A percentile compares a stretch with the other conserved stretches of the same genome.
Conservation (phyloP, 2,329 filamentous ascomycete species). For the Hypoxylon sp. region DNA sequence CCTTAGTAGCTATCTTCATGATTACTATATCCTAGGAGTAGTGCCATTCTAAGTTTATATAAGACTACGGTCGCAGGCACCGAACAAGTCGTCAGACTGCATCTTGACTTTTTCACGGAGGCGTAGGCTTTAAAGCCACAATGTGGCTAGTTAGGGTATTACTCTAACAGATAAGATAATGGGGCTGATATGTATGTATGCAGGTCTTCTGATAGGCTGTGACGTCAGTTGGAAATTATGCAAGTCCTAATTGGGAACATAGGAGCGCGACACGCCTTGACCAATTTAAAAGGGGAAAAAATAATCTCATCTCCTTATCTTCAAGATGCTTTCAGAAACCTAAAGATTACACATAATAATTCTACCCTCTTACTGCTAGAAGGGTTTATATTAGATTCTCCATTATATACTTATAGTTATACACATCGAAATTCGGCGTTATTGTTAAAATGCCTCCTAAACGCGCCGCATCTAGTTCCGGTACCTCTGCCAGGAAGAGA, state of each 20-base stretch:
- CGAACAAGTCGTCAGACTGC: too few species aligned
- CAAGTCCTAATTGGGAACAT: neutral
- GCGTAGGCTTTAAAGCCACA: neutral
- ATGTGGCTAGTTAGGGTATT: neutral
- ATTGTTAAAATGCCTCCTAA: constrained; percentile 46
- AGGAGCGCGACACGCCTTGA: constrained; percentile 5
- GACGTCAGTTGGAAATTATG: constrained; percentile 1
- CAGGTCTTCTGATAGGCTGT: neutral
- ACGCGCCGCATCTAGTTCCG: constrained; percentile 37
- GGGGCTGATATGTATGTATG: neutral
- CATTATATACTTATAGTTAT: neutral
- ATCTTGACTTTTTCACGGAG: too few species aligned
- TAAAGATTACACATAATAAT: neutral
- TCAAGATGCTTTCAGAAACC: neutral
- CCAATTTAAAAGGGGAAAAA: neutral
- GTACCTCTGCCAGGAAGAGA: constrained; percentile 41
- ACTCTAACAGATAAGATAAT: neutral
- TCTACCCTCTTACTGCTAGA: neutral
- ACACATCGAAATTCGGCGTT: neutral
- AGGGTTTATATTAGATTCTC: neutral
- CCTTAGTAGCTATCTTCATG: too few species aligned
- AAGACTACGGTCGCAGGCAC: too few species aligned
- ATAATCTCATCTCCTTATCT: neutral
- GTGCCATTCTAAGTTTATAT: too few species aligned
- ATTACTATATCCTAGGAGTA: too few species aligned